Conservation (phyloP, 495 filamentous ascomycete species). For the Cercophora newfieldiana region DNA sequence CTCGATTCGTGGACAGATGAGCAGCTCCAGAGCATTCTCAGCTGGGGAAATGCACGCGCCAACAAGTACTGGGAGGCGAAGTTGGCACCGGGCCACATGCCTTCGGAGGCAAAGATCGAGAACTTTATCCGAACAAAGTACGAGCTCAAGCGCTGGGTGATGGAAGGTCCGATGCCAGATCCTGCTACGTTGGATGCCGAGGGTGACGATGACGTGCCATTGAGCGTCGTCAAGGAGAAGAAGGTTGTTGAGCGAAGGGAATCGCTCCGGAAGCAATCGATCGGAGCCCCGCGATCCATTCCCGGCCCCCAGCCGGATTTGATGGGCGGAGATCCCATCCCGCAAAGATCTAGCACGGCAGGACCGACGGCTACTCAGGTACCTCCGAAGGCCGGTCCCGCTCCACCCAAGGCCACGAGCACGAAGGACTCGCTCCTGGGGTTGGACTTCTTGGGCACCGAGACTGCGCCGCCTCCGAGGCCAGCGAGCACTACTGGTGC, state of each 20-base stretch:
- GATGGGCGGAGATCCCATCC: constrained; percentile 49
- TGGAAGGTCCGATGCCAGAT: constrained; percentile 94
- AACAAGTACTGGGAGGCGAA: constrained; percentile 99
- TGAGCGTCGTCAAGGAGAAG: constrained; percentile 60
- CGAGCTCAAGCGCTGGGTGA: constrained; percentile 95
- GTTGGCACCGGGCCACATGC: constrained; percentile 85
- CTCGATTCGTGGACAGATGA: constrained; percentile 98
- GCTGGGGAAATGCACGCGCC: constrained; percentile 91
- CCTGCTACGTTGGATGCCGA: constrained; percentile 80
- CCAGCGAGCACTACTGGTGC: constrained; percentile 71
- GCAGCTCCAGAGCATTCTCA: constrained; percentile 85
- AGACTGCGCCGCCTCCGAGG: constrained; percentile 63
- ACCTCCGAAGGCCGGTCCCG: constrained; percentile 62
- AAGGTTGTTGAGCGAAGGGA: constrained; percentile 51
- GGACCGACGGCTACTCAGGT: constrained; percentile 67
- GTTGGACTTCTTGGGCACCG: constrained; percentile 84
- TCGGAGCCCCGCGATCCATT: constrained; percentile 31
- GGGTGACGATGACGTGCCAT: constrained; percentile 77
- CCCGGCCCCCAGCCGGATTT: constrained; percentile 48
- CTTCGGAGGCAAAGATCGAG: constrained; percentile 97
- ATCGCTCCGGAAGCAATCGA: constrained; percentile 45
- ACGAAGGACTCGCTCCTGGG: constrained; percentile 87
- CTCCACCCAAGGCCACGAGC: constrained; percentile 55
- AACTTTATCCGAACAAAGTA: constrained; percentile 99
- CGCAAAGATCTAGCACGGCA: constrained; percentile 56